phyloP scores from a whole-genome alignment of 2,329 filamentous ascomycete genomes.

The Thermothelomyces thermophilus region DNA sequence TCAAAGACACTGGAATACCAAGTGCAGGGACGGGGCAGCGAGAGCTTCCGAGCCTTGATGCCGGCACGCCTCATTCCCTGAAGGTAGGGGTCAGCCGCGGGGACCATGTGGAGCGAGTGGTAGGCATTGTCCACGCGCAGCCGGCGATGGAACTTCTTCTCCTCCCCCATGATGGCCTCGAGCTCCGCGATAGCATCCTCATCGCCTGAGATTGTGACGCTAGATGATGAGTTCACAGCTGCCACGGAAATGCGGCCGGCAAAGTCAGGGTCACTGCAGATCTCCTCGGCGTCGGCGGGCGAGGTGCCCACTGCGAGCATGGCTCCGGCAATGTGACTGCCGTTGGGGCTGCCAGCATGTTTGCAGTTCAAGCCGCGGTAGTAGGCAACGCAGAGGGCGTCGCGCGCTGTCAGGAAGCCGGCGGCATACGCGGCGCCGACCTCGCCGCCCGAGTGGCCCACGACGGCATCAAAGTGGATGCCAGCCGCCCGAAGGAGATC shows the following conservation, averaged over 20 bases:
- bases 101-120: conserved; percentile 11
- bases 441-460: conserved; percentile 41
- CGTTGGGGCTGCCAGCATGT: too few relatives aligned
- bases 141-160: conserved; percentile 22
- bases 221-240: conserved; percentile 13
- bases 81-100: not conserved
- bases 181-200: not conserved
- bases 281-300: conserved; percentile 10
- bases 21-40: too few relatives aligned
- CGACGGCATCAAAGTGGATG: conserved; percentile 30
- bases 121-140: conserved; percentile 34
- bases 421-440: conserved; percentile 40
- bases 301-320: conserved; percentile 18
- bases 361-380: not conserved
- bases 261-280: conserved; percentile 13
- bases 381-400: conserved; percentile 36
- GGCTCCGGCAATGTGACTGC: not conserved
- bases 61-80: not conserved
- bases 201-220: conserved; percentile 4
- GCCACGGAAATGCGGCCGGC: conserved; percentile 24
- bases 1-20: too few relatives aligned
- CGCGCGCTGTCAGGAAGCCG: conserved; percentile 30
- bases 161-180: not conserved
- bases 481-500: conserved; percentile 31
- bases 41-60: not conserved